Evolutionary conservation across 2,329 filamentous ascomycete species (phyloP), one percentile per base, ranked within the genome.

Genomic region (Aspergillus ochraceoroseus): DNA sequence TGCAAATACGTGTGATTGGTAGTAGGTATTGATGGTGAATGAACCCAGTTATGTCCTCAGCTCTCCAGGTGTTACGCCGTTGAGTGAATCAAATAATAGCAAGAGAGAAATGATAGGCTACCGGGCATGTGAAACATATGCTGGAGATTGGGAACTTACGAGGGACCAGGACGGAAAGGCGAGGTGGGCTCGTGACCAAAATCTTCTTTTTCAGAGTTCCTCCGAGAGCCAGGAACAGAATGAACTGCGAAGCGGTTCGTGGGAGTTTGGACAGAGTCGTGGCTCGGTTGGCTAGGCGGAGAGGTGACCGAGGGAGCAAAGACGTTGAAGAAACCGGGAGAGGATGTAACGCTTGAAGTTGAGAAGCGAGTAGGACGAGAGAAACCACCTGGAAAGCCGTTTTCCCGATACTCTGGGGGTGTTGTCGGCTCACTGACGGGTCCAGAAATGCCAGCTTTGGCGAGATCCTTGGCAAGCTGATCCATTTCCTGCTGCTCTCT

Each of bases 381-480:
- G 60, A 92, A 85, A 52, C 85, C 80, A 56, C 80, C 81, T 41
- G 85, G 81, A 57, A 94, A 90, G 29, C 82, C 83, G 47, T 79
- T 80, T 51, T 94, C 87, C 54, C 82, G 83, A 64, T 92, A 90
- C 64, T 96, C 92, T 20, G 92, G 92, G 14, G 92, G 92, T 14
- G 92, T 98, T 2, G 92, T 95, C 11, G 92, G 92, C 68, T 96
- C 90, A 54, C 87, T 95, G 61, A 94, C 86, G 56, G 89, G 85
- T 38, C 85, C 85, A 46, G 80, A 73, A 31, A 71, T 51, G 19
- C 66, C 65, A 43, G 74, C 73, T 49, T 77, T 71, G 28, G 74
- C 73, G 42, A 94, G 75, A 53, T 92, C 85, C 54, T 87, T 82
- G 57, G 88, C 83, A 70, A 96, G 85, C 62, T 86, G 82, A 43